Evolutionary conservation across 179 eudicot species (phyloP).

Genomic region (Silene coronaria): DNA sequence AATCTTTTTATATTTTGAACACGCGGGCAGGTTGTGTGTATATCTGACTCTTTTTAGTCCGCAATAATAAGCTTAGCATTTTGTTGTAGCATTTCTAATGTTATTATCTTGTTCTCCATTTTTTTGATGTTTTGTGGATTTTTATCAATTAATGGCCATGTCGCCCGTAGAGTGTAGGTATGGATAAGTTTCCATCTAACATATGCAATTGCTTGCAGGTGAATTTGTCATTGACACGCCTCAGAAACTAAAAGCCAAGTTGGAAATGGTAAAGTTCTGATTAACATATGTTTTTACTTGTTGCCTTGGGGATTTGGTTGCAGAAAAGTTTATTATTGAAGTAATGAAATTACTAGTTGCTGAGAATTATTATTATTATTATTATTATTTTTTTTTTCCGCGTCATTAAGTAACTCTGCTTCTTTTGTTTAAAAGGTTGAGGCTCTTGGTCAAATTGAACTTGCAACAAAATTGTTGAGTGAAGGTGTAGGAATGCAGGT

Average conservation of each 20-base stretch:
- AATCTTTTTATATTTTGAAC: background rate
- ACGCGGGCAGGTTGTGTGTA: background rate
- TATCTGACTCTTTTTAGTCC: background rate
- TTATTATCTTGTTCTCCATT: background rate
- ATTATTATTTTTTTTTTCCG: background rate
- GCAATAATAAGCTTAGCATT: background rate
- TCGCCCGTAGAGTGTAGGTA: background rate
- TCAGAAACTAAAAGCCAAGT: slow-evolving; percentile 74
- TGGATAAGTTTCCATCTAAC: slow-evolving; percentile 13
- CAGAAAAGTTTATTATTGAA: slow-evolving; percentile 1
- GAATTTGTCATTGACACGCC: slow-evolving; percentile 95
- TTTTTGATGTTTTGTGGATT: background rate
- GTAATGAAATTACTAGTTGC: background rate
- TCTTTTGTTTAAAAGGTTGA: slow-evolving; percentile 58
- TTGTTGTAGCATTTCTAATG: background rate
- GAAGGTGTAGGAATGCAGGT: slow-evolving; percentile 66
- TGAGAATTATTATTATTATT: background rate
- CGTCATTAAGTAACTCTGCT: slow-evolving; percentile 10
- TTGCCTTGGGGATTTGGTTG: background rate
- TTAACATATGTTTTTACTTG: slow-evolving; percentile 1
- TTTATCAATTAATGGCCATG: background rate
- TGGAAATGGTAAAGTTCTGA: slow-evolving; percentile 66
- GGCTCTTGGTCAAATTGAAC: slow-evolving; percentile 91
- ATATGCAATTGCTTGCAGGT: slow-evolving; percentile 44
- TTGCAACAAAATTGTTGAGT: slow-evolving; percentile 78